Conservation (phyloP, 352 stramenopile species). For the Phytophthora aleatoria region DNA sequence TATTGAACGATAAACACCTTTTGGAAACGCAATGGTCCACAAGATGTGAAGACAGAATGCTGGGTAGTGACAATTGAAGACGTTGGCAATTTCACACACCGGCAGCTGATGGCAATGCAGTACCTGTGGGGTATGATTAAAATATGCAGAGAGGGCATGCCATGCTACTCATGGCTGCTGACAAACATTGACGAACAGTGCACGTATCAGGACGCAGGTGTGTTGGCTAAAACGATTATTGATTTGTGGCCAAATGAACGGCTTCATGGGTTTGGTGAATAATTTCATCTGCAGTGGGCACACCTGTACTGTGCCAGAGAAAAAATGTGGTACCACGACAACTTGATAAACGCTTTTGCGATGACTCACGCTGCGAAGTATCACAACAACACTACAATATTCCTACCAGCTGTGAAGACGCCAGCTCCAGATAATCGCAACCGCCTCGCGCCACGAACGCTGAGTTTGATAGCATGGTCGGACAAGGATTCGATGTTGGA, state of each 20-base stretch:
- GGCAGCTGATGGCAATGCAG: neutral
- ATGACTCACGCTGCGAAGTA: neutral
- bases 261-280: neutral
- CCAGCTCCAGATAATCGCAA: neutral
- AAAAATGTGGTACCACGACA: neutral
- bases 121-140: neutral
- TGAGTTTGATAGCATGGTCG: neutral
- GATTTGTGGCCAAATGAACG: neutral
- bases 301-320: neutral
- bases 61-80: neutral
- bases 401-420: neutral
- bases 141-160: neutral
- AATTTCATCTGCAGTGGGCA: neutral
- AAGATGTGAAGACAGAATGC: too few relatives aligned
- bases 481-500: neutral
- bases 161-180: neutral
- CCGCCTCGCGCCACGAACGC: neutral
- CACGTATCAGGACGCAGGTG: neutral
- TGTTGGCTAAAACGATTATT: neutral
- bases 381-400: neutral
- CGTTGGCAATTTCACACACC: neutral
- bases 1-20: too few relatives aligned
- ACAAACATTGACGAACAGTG: neutral
- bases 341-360: neutral
- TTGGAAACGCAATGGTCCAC: too few relatives aligned